Percentiles rank a stretch among this genome's conserved stretches.
Evolutionary conservation across 1,139 yeast genomes (phyloP).

Genomic region (Blastobotrys aristatus): DNA sequence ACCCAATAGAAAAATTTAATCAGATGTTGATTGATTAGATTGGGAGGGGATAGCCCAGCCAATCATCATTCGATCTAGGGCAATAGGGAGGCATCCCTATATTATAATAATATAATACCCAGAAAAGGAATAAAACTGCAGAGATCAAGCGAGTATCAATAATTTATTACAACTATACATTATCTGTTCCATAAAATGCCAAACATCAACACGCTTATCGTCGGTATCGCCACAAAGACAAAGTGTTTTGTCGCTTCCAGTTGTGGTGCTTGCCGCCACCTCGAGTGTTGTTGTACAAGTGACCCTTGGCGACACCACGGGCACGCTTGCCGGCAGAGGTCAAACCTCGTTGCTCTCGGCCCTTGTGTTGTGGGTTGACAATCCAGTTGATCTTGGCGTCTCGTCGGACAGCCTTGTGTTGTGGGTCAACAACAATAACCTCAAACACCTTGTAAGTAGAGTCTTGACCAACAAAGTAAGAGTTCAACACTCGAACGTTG

Average conservation of each 20-base stretch:
- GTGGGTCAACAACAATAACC: slow-evolving; percentile 95
- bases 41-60: not conserved
- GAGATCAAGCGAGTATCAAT: not conserved
- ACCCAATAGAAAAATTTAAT: not conserved
- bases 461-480: slow-evolving; percentile 99
- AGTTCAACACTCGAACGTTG: slow-evolving; percentile 98
- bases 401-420: slow-evolving; percentile 98
- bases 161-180: too few species aligned
- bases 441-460: slow-evolving; percentile 99
- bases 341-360: slow-evolving; percentile 99
- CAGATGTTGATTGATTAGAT: slow-evolving; percentile 1
- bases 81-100: too few species aligned
- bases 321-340: slow-evolving; percentile 98
- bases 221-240: slow-evolving; percentile 99
- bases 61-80: too few species aligned
- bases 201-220: slow-evolving; percentile 1
- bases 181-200: too few species aligned
- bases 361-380: slow-evolving; percentile 99
- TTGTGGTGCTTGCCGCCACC: slow-evolving; percentile 96
- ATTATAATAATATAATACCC: too few species aligned
- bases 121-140: not conserved
- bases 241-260: slow-evolving; percentile 99
- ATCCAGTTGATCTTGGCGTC: slow-evolving; percentile 99
- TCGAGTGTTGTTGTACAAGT: slow-evolving; percentile 91
- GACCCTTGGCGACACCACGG: slow-evolving; percentile 99